Percentiles rank a stretch among this genome's conserved stretches.
These are phyloP conservation scores for Aspergillus glaucus DNA, from an alignment of 2,329 filamentous ascomycete species.

Conservation along the genomic window DNA sequence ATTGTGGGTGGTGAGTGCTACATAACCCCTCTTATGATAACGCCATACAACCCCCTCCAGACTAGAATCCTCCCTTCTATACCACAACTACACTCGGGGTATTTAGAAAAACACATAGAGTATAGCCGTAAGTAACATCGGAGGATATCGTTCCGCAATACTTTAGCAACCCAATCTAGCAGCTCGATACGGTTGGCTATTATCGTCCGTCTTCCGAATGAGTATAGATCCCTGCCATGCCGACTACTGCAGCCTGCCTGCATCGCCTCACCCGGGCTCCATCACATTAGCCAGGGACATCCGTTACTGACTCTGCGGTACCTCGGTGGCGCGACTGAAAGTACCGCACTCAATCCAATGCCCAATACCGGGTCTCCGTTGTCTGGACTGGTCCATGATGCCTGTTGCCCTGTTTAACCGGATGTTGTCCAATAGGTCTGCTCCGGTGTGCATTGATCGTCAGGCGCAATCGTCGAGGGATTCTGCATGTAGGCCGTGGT, in stretches of 20 bases:
- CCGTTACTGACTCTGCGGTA: not conserved
- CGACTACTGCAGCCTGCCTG: not conserved
- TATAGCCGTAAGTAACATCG: not conserved
- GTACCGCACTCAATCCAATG: conserved; percentile 8
- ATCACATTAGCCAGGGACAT: not conserved
- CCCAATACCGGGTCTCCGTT: not conserved
- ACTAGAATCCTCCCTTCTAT: too few species aligned
- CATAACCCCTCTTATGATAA: too few species aligned
- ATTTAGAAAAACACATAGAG: not conserved
- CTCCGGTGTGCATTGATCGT: not conserved
- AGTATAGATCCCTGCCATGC: not conserved
- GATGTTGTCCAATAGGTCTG: not conserved
- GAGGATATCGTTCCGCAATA: conserved; percentile 1
- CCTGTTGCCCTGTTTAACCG: not conserved
- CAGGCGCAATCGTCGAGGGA: not conserved
- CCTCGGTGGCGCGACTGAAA: not conserved
- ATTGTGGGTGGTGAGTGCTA: too few species aligned
- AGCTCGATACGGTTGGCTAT: too few species aligned
- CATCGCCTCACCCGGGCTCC: too few species aligned
- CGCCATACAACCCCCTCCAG: too few species aligned
- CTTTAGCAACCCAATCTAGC: not conserved
- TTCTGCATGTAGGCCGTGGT: too few species aligned
- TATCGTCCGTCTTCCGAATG: too few species aligned
- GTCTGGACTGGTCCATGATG: not conserved
- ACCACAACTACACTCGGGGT: not conserved